phyloP scores from a whole-genome alignment of 75 land plant genomes.

The Picea sitchensis region DNA sequence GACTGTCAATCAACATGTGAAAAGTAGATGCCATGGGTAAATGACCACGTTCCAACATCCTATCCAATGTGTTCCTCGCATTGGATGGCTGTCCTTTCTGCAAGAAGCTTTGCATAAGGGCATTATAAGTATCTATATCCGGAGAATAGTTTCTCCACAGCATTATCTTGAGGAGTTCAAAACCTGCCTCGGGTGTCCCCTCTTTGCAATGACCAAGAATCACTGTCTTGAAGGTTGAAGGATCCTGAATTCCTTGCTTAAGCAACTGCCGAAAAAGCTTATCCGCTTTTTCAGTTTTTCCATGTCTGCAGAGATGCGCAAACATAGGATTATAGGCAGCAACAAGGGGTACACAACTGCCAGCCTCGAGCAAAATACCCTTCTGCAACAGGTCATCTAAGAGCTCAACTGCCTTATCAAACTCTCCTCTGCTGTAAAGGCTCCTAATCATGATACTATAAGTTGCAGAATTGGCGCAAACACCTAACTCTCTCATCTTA shows the following conservation, averaged over 20 bases:
- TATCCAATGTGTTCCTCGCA: constrained; percentile 44
- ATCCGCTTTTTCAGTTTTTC: constrained; percentile 66
- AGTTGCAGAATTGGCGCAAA: constrained; percentile 54
- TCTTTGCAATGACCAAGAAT: constrained; percentile 67
- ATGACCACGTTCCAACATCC: constrained; percentile 48
- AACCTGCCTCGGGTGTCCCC: constrained; percentile 35
- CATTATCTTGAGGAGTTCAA: constrained; percentile 49
- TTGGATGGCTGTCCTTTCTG: constrained; percentile 19
- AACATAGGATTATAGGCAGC: constrained; percentile 71
- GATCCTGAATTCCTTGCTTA: constrained; percentile 47
- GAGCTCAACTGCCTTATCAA: constrained; percentile 52
- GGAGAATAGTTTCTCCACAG: constrained; percentile 52
- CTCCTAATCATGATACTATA: constrained; percentile 41
- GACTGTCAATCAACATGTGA: constrained; percentile 54
- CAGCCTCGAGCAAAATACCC: constrained; percentile 30
- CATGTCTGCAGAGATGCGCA: constrained; percentile 49
- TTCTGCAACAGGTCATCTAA: constrained; percentile 51
- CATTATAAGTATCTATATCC: constrained; percentile 42
- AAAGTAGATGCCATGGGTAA: constrained; percentile 43
- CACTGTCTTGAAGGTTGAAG: constrained; percentile 40
- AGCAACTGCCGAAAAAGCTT: constrained; percentile 54
- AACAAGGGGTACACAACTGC: constrained; percentile 44
- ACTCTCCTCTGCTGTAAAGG: constrained; percentile 34
- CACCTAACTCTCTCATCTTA: constrained; percentile 48
- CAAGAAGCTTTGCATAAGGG: constrained; percentile 50